These are phyloP conservation scores for Rhynchosporium secalis DNA, from an alignment of 2,329 filamentous ascomycete genomes.

Conservation along the genomic window DNA sequence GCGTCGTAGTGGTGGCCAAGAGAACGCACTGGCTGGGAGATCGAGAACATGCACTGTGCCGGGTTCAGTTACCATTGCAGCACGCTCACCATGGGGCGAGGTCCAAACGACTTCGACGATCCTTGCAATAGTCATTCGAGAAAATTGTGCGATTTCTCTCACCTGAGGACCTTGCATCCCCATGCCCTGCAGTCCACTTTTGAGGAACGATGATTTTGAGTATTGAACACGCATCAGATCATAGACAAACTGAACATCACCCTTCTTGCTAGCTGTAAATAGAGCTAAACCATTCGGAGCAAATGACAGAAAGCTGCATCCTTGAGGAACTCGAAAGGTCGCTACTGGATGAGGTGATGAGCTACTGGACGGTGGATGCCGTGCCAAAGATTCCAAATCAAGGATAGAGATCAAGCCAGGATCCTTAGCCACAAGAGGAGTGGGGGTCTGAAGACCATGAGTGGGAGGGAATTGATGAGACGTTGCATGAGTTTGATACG, in stretches of 20 bases:
- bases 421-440: conserved; percentile 54
- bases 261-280: conserved; percentile 78
- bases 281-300: conserved; percentile 71
- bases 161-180: conserved; percentile 56
- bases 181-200: conserved; percentile 48
- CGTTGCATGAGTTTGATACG: conserved; percentile 35
- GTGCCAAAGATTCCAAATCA: conserved; percentile 62
- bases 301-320: conserved; percentile 80
- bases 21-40: conserved; percentile 77
- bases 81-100: conserved; percentile 73
- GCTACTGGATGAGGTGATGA: conserved; percentile 58
- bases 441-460: conserved; percentile 61
- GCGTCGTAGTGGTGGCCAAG: conserved; percentile 77
- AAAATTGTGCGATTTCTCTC: conserved; percentile 83
- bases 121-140: conserved; percentile 85
- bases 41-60: conserved; percentile 95
- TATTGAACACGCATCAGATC: conserved; percentile 69
- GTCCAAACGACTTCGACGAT: conserved; percentile 92
- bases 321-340: conserved; percentile 70
- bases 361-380: conserved; percentile 51
- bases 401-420: conserved; percentile 74
- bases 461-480: conserved; percentile 69
- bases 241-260: conserved; percentile 82
- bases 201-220: conserved; percentile 61
- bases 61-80: conserved; percentile 88